Base-by-base conservation (phyloP, 805 yeast species). In the Schwanniomyces polymorphus region DNA sequence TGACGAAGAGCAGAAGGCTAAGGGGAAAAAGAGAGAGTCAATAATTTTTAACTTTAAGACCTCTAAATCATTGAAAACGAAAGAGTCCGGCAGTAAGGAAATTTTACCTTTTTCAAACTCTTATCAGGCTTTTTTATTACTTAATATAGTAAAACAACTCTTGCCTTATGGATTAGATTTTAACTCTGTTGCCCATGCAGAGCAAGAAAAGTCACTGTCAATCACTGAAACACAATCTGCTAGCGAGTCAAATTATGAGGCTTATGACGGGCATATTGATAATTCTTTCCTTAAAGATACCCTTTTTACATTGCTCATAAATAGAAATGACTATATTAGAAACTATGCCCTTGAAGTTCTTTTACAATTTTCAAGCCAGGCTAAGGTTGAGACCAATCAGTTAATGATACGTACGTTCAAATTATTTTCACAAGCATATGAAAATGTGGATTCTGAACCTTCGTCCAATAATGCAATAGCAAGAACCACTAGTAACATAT, bases 81-180 rank as follows among this genome's bases (percentile, higher is more conserved):
- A 60, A 41, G 61, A 53, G 10, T 43, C 48, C 6, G 51, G 39
- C 10, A 27, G 28, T 23, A 54, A 35, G 38, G 57, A 45, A 44
- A 57, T 65, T n/a, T 57, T 51, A 31, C 68, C 73, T 0, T 70
- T 52, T 48, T 59, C 56, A 6, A 74, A 74, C 45, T 53, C 72
- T 0, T 70, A 64, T 45, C 78, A 74, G 44, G 45, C 65, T 27
- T 53, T 48, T 38, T 52, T 72, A 12, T 53, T 71, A 16, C 56
- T 72, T 39, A 49, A 52, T 16, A 60, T 71, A 2, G 55, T 70
- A 21, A 67, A 65, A 21, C 45, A 54, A 27, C 55, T 73, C 10
- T 48, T 70, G 18, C 75, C 75, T 1, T 69, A 57, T 50, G 75
- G 75, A 1, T 53, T 67, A 10, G 67, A 62, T 44, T 70, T 68